Evolutionary conservation across 2,329 filamentous ascomycete genomes (phyloP).

Genomic region (Ascochyta lentis): DNA sequence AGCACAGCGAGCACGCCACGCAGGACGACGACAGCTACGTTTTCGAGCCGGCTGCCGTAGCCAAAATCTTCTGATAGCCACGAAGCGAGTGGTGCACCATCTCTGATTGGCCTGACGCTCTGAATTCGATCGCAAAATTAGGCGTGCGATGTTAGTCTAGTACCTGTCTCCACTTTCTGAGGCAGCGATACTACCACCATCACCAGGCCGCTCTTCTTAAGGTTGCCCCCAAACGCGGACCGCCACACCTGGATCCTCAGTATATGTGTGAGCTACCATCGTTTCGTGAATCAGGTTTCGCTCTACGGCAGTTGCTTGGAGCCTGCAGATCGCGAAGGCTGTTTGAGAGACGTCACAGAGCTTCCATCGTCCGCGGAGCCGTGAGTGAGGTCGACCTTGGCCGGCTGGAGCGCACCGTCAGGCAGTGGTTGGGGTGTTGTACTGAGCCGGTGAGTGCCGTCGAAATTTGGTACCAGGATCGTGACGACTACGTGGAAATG

Average conservation of each 20-base stretch:
- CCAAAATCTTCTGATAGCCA: constrained; percentile 2
- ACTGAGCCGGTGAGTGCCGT: neutral
- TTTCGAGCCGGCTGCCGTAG: neutral
- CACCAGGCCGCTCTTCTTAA: neutral
- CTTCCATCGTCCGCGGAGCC: neutral
- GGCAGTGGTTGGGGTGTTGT: neutral
- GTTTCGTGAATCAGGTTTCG: constrained; percentile 1
- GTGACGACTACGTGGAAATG: neutral
- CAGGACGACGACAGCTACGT: neutral
- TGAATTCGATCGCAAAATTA: neutral
- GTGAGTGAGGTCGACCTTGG: neutral
- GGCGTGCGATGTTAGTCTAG: neutral
- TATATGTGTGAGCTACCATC: neutral
- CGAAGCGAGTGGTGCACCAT: neutral
- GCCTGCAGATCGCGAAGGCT: neutral
- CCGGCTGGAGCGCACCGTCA: too few relatives aligned
- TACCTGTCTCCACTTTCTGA: constrained; percentile 2
- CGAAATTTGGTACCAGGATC: neutral
- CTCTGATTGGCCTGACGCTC: neutral
- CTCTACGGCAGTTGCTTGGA: constrained; percentile 2
- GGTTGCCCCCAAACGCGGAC: neutral
- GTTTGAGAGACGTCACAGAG: neutral
- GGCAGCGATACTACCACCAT: constrained; percentile 5
- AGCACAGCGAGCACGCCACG: neutral
- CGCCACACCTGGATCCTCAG: constrained; percentile 4